Conservation (phyloP, 345 rosid genomes). For the Hibiscus syriacus region DNA sequence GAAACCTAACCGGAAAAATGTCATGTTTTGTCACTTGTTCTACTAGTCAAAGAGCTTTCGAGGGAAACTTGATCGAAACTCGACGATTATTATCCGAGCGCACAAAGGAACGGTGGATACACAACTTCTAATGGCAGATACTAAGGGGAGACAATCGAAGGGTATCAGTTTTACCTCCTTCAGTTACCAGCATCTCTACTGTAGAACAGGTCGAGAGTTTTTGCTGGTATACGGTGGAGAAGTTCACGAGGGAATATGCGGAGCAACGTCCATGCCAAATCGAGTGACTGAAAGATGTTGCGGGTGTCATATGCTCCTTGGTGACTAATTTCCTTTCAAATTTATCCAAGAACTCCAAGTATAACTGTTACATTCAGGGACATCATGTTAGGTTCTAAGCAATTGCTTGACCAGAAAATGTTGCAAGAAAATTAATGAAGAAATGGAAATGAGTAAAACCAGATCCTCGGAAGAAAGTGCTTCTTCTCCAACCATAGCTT, state of each 20-base stretch:
- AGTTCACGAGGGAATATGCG: constrained; percentile 98
- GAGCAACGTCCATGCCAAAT: constrained; percentile 91
- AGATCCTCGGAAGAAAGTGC: constrained; percentile 96
- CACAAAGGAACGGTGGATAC: not conserved
- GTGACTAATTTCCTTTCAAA: constrained; percentile 84
- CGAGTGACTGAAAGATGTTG: constrained; percentile 87
- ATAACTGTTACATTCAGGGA: constrained; percentile 49
- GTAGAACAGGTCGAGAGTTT: constrained; percentile 80
- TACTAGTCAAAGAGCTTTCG: constrained; percentile 5
- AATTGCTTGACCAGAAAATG: not conserved
- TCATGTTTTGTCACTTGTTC: not conserved
- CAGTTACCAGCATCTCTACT: constrained; percentile 62
- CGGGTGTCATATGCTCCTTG: constrained; percentile 99
- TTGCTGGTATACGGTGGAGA: constrained; percentile 96
- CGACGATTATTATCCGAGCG: too few species aligned
- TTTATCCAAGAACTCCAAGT: constrained; percentile 87
- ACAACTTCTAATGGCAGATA: not conserved
- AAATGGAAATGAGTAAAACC: constrained; percentile 42
- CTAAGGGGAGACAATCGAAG: not conserved
- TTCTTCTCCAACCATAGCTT: constrained; percentile 99
- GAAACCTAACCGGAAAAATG: not conserved
- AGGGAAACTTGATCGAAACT: too few species aligned
- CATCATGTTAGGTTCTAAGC: constrained; percentile 9
- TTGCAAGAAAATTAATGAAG: constrained; percentile 1
- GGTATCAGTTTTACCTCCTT: not conserved